Conservation (phyloP, 2,329 filamentous ascomycete species). For the Beauveria sp. region DNA sequence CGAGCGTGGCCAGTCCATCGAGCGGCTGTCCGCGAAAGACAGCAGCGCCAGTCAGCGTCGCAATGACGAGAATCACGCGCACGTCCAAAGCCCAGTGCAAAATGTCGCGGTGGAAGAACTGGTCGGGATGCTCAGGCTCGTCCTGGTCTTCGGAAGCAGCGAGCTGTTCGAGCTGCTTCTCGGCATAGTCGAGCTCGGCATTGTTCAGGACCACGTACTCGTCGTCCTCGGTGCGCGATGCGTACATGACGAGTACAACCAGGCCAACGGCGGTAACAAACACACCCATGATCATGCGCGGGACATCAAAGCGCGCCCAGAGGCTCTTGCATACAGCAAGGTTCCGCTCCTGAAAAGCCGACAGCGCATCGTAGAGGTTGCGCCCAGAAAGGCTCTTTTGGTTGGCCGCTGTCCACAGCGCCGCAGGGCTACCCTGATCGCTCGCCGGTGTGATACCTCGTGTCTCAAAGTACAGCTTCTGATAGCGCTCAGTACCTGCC, state of each 20-base stretch:
- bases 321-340: conserved; percentile 71
- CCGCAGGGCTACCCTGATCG: conserved; percentile 29
- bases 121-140: conserved; percentile 34
- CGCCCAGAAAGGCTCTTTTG: conserved; percentile 30
- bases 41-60: conserved; percentile 21
- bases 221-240: conserved; percentile 49
- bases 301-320: conserved; percentile 88
- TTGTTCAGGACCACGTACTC: conserved; percentile 47
- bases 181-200: conserved; percentile 50
- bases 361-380: conserved; percentile 51
- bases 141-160: conserved; percentile 28
- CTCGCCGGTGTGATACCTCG: conserved; percentile 58
- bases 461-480: conserved; percentile 70
- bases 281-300: conserved; percentile 77
- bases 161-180: conserved; percentile 44
- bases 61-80: conserved; percentile 25
- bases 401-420: conserved; percentile 42
- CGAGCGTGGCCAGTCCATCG: conserved; percentile 32
- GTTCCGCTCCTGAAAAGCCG: conserved; percentile 69
- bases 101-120: conserved; percentile 24
- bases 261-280: conserved; percentile 61
- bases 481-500: conserved; percentile 84
- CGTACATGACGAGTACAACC: conserved; percentile 63
- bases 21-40: conserved; percentile 25
- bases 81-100: conserved; percentile 29